Evolutionary conservation across 2,329 filamentous ascomycete genomes (phyloP), one percentile per base, ranked within the genome.

Genomic region (Microascus cirrosus): DNA sequence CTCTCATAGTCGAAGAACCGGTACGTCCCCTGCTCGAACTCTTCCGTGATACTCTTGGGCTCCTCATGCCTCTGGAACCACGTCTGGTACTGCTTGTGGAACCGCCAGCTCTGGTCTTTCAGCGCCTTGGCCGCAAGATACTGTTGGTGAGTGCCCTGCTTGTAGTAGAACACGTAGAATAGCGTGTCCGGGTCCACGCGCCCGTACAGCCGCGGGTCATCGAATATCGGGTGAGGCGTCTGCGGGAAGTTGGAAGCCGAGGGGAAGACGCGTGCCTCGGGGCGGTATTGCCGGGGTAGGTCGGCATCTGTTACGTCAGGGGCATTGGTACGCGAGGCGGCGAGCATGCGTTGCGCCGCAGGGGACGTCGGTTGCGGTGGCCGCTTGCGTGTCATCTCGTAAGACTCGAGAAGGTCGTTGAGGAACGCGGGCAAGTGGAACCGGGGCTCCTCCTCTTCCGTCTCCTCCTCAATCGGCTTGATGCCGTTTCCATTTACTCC

Each of bases 1-100:
- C 90, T 95, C 75, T 99, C 94, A 70, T 99, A 99, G 74, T 99
- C 94, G 72, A 99, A 99, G 78, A 99, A 99, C 55, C 94, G 86
- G 77, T 99, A 99, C 25, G 94, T 99, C 62, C 94, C 94, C 74
- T 99, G 94, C 75, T 99, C 94, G 69, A 90, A 97, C 74, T 99
- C 94, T 72, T 99, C 94, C 0, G 94, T 97, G 68, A 99, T 99
- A 65, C 86, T 92, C 78, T 99, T 99, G 20, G 94, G 94, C 76
- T 99, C 94, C 69, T 99, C 94, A 64, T 99, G 94, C 56, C 94
- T 83, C 73, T 99, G 94, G 68, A 99, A 99, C 94, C 94, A 99
- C 1, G 94, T 99, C 72, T 96, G 94, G 69, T 99, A 99, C 72
- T 97, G 94, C 78, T 99, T 99, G 75, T 99, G 94, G 71, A 99